phyloP scores from a whole-genome alignment of 768 basidiomycete species.

The Suillus alpinus region DNA sequence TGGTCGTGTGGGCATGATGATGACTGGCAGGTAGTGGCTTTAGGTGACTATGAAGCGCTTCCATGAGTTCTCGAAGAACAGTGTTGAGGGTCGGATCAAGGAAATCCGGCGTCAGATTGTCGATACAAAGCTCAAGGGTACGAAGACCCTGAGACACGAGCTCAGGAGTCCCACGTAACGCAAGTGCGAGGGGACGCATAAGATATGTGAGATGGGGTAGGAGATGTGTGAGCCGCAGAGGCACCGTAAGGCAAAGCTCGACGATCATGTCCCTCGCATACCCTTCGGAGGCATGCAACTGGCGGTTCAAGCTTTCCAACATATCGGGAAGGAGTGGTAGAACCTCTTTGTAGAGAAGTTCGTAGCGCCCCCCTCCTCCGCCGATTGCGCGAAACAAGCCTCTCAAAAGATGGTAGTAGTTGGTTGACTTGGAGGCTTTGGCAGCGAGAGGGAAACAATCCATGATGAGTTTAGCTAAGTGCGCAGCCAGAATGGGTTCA shows the following conservation, averaged over 20 bases:
- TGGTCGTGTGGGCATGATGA: slow-evolving; percentile 88
- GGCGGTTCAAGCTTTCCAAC: slow-evolving; percentile 90
- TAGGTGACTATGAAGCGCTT: slow-evolving; percentile 86
- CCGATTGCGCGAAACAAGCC: slow-evolving; percentile 92
- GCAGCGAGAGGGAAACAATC: slow-evolving; percentile 94
- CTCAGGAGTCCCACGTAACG: slow-evolving; percentile 82
- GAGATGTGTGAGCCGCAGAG: slow-evolving; percentile 90
- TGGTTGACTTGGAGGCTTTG: slow-evolving; percentile 84
- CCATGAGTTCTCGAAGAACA: slow-evolving; percentile 91
- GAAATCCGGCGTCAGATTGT: slow-evolving; percentile 97
- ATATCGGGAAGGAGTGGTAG: slow-evolving; percentile 95
- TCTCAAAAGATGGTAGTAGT: slow-evolving; percentile 90
- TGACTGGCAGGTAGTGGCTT: slow-evolving; percentile 88
- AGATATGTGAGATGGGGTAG: slow-evolving; percentile 92
- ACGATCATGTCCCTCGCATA: slow-evolving; percentile 87
- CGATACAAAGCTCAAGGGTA: slow-evolving; percentile 97
- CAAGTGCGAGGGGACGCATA: slow-evolving; percentile 94
- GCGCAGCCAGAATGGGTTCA: slow-evolving; percentile 90
- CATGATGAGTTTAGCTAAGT: slow-evolving; percentile 91
- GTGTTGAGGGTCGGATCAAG: slow-evolving; percentile 93
- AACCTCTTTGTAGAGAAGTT: slow-evolving; percentile 93
- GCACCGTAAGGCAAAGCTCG: slow-evolving; percentile 95
- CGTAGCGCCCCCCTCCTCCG: slow-evolving; percentile 90
- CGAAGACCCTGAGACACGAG: slow-evolving; percentile 93
- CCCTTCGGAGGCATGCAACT: slow-evolving; percentile 83